A percentile compares a stretch with the other conserved stretches of the same genome.
Conservation (phyloP, 139 green algal species). For the Deuterostichococcus epilithicus region DNA sequence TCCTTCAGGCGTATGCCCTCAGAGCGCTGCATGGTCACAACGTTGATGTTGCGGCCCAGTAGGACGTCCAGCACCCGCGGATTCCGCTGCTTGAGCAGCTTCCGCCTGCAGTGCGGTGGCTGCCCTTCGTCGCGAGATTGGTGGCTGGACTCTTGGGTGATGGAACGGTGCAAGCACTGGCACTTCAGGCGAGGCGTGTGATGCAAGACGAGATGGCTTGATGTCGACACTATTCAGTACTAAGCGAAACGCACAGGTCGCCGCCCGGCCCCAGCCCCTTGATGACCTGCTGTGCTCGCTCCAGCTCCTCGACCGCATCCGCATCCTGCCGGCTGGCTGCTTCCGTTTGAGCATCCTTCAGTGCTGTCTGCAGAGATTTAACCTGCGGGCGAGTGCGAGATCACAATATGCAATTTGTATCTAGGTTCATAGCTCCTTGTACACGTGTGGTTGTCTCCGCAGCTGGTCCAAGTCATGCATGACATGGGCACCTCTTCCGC, state of each 20-base stretch:
- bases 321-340: conserved; percentile 15
- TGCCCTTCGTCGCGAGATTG: not conserved
- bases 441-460: no score
- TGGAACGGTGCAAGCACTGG: not conserved
- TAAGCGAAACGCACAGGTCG: conserved; percentile 59
- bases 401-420: not conserved
- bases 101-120: conserved; percentile 40
- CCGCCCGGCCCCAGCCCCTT: conserved; percentile 59
- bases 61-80: conserved; percentile 61
- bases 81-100: conserved; percentile 41
- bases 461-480: not conserved
- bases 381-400: conserved; percentile 26
- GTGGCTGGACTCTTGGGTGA: not conserved
- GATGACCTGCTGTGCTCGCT: conserved; percentile 38
- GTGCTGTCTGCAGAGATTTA: conserved; percentile 48
- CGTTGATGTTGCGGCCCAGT: conserved; percentile 47
- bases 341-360: conserved; percentile 24
- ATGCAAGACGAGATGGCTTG: no score
- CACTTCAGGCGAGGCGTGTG: not conserved
- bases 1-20: conserved; percentile 70
- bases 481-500: conserved; percentile 55
- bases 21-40: conserved; percentile 44
- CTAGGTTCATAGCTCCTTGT: not conserved
- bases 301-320: conserved; percentile 30
- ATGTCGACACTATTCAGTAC: no score